Conservation (phyloP, 2,329 filamentous ascomycete genomes). For the Sporothrix euskadiensis region DNA sequence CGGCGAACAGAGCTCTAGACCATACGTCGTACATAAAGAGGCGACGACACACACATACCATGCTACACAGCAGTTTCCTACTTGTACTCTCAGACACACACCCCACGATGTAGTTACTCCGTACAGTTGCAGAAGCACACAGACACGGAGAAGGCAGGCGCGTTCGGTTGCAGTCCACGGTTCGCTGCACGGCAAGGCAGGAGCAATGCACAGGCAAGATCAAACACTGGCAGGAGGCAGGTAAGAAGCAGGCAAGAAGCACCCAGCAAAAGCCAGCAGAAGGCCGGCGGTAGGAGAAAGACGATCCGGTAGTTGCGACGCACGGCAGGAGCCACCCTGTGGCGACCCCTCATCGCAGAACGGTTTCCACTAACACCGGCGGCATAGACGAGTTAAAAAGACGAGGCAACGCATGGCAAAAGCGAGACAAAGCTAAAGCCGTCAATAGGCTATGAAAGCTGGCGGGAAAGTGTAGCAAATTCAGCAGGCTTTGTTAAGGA, state of each 20-base stretch:
- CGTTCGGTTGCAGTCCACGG: slow-evolving; percentile 11
- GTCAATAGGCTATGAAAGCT: slow-evolving; percentile 21
- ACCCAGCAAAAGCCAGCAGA: not conserved
- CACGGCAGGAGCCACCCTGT: slow-evolving; percentile 28
- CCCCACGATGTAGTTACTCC: not conserved
- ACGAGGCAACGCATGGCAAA: slow-evolving; percentile 18
- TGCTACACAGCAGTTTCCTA: not conserved
- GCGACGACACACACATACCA: slow-evolving; percentile 3
- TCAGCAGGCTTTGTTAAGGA: not conserved
- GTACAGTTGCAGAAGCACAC: not conserved
- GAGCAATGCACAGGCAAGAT: not conserved
- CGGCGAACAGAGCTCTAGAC: slow-evolving; percentile 5
- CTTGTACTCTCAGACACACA: not conserved
- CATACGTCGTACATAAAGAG: slow-evolving; percentile 4
- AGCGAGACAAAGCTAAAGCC: slow-evolving; percentile 10
- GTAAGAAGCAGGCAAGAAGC: too few species aligned
- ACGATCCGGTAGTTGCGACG: slow-evolving; percentile 28
- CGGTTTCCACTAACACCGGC: slow-evolving; percentile 29
- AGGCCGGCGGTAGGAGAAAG: slow-evolving; percentile 14
- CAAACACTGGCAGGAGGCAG: not conserved
- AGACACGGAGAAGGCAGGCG: slow-evolving; percentile 20
- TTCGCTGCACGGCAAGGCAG: not conserved
- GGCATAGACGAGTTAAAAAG: slow-evolving; percentile 15
- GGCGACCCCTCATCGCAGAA: slow-evolving; percentile 17
- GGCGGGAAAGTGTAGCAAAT: not conserved